Evolutionary conservation across 2,329 filamentous ascomycete species (phyloP), one percentile per base, ranked within the genome.

Genomic region (Fusarium coicis): DNA sequence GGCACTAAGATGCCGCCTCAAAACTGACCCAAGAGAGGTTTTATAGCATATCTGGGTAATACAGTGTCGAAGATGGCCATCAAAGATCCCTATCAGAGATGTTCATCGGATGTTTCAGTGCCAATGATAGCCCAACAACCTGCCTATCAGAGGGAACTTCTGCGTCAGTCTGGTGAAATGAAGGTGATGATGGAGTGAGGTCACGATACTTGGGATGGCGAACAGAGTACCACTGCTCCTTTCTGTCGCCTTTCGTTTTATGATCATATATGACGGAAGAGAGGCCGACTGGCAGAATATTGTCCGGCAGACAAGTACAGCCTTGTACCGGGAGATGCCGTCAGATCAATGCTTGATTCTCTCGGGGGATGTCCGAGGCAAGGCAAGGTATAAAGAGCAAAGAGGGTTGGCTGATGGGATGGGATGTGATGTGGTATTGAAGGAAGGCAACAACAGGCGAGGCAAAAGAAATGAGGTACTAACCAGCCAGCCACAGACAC

Each of bases 1-100:
- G 30, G 43, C 61, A 63, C 53, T 65, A 21, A 49, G 47, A 68
- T 72, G 52, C 61, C 39, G 19, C 32, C 46, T 70, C 56, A 64
- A 42, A 10, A 19, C 23, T 36, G 28, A 37, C 47, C 21, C 32
- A 26, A 23, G 11, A 46, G 40, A 21, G 23, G n/a, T 14, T 50
- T 42, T 47, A 37, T 39, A 15, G 63, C 68, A 74, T 74, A 19
- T 54, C 63, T 32, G 43, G 61, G 50, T 28, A 52, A 28, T n/a
- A 16, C 54, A 14, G 47, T 66, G 50, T 39, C 15, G 23, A 59
- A 61, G 60, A 40, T 58, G 47, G 39, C 28, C 56, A 43, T 65
- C 23, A 28, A 47, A 32, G 16, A 23, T 36, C 23, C 26, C 36
- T 53, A 42, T 52, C 39, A 28, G 14, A 46, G 28, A 58, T 61